Evolutionary conservation across 129 eudicot genomes (phyloP).

Genomic region (Solidago caesia): DNA sequence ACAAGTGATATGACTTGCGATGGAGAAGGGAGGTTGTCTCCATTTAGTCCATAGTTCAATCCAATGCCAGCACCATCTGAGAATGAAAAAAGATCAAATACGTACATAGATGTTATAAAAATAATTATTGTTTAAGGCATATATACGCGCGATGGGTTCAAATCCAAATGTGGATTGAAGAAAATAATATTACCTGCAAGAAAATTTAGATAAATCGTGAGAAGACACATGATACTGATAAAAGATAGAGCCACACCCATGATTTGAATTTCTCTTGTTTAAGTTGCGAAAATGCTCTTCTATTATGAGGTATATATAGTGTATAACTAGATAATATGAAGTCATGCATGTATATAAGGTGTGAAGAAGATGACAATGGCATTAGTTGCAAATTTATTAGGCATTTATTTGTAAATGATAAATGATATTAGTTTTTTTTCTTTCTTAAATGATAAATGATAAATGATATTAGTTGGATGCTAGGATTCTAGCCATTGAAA

Average conservation of each 20-base stretch:
- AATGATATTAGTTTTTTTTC: background rate
- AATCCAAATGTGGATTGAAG: background rate
- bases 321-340: background rate
- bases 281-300: background rate
- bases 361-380: background rate
- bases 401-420: background rate
- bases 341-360: background rate
- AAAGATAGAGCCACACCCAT: background rate
- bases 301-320: background rate
- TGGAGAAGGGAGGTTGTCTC: conserved; percentile 42
- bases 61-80: background rate
- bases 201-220: background rate
- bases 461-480: too few species aligned
- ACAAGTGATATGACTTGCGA: conserved; percentile 23
- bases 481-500: too few species aligned
- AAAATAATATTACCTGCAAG: background rate
- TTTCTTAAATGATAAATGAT: too few species aligned
- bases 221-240: background rate
- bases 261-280: background rate
- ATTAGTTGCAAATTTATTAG: conserved; percentile 1
- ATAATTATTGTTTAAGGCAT: background rate
- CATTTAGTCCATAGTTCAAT: conserved; percentile 14
- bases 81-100: background rate
- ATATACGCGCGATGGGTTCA: background rate
- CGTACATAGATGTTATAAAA: background rate